phyloP scores from a whole-genome alignment of 2,329 filamentous ascomycete species.

The Stagonosporopsis rhizophila region DNA sequence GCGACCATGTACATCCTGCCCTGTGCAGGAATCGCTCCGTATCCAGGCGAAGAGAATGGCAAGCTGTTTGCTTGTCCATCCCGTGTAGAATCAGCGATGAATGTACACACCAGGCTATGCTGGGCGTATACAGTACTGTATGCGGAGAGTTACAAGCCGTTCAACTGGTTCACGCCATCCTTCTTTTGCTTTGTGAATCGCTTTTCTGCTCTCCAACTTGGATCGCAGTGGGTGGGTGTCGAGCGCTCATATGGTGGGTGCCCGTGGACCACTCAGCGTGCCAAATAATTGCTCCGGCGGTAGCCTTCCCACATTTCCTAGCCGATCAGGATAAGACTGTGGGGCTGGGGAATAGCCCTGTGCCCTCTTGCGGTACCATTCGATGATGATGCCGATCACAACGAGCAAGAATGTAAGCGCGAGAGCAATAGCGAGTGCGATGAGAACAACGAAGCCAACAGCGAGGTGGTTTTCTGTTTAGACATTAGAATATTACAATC shows the following conservation, averaged over 20 bases:
- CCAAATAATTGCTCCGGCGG: constrained; percentile 56
- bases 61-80: neutral
- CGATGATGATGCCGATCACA: constrained; percentile 74
- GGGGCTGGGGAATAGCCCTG: constrained; percentile 84
- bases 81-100: too few species aligned
- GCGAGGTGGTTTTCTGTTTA: constrained; percentile 65
- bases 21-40: neutral
- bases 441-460: constrained; percentile 79
- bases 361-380: constrained; percentile 76
- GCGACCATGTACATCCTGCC: constrained; percentile 2
- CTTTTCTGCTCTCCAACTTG: neutral
- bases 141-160: neutral
- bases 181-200: neutral
- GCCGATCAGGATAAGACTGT: constrained; percentile 59
- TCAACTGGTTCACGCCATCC: neutral
- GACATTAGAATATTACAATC: neutral
- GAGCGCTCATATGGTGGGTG: constrained; percentile 39
- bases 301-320: constrained; percentile 57
- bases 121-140: neutral
- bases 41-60: neutral
- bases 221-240: neutral
- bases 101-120: neutral
- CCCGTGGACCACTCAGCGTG: constrained; percentile 41
- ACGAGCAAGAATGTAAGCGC: constrained; percentile 80
- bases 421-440: constrained; percentile 79